Conservation (phyloP, 345 rosid genomes). For the Trapa incisa region DNA sequence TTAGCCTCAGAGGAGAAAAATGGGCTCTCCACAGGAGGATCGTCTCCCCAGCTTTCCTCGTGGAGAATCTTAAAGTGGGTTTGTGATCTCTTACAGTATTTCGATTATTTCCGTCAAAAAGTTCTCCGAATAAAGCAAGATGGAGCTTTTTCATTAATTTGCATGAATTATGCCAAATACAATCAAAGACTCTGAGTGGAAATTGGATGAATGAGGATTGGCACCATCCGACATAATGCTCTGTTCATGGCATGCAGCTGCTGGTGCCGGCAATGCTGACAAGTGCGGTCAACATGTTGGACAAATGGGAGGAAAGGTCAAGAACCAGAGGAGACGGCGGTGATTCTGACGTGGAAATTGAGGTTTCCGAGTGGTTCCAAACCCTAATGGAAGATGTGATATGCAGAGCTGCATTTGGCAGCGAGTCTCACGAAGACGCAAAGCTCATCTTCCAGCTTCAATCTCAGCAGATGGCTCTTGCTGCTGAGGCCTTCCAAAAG, state of each 20-base stretch:
- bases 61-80: slow-evolving; percentile 70
- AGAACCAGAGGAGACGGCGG: slow-evolving; percentile 9
- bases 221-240: no score
- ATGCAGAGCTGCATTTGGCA: slow-evolving; percentile 62
- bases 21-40: slow-evolving; percentile 67
- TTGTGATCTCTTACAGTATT: no score
- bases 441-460: slow-evolving; percentile 55
- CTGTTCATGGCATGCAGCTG: slow-evolving; percentile 11
- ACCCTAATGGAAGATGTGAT: slow-evolving; percentile 66
- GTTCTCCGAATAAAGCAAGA: no score
- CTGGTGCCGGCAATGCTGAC: slow-evolving; percentile 43
- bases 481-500: slow-evolving; percentile 56
- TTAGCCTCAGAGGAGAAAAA: slow-evolving; percentile 54
- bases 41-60: slow-evolving; percentile 56
- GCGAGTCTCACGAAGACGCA: slow-evolving; percentile 51
- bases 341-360: slow-evolving; percentile 32
- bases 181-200: neutral
- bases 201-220: neutral
- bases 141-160: no score
- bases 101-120: no score
- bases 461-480: slow-evolving; percentile 50
- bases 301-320: slow-evolving; percentile 33
- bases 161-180: no score
- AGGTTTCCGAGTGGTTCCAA: slow-evolving; percentile 51
- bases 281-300: slow-evolving; percentile 41